Evolutionary conservation across 257 asterid genomes (phyloP), one percentile per base, ranked within the genome.

Genomic region (Galeopsis tetrahit): DNA sequence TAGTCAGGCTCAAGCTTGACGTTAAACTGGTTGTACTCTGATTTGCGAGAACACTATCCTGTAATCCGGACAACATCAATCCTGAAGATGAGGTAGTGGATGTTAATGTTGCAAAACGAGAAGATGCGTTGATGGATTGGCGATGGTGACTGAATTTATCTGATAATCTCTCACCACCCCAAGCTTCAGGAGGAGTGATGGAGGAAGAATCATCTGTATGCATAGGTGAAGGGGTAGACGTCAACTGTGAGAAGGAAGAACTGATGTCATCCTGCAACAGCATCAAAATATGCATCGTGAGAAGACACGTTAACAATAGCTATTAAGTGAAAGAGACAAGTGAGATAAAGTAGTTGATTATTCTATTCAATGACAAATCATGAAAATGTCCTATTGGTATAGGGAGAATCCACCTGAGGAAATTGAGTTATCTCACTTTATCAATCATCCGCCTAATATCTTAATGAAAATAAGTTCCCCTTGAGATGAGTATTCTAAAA

Each of bases 151-250:
- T 74, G 34, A 82, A 80, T 81, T 88, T 95, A 57, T 92, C 98
- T 51, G 94, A 75, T 61, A 94, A 67, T 82, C 86, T 82, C 77
- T 88, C 96, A 36, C 97, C 93, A 52, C 97, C 97, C 99, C 97
- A 95, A 77, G 93, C 96, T 88, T 95, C 96, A 4, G 96, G 96
- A 46, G 98, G 99, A 72, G 97, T 88, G 43, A 88, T 75, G 72
- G 95, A 85, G 78, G 97, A 82, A 75, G 87, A 70, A 75, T 86
- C 94, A 66, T 82, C 87, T 13, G 83, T 42, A 44, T 64, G 79
- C 59, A 88, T 78, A 78, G 94, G 77, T 80, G 82, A 70, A 63
- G 88, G 88, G 33, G 82, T 80, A 34, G 94, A 62, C 79, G 86
- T 63, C 81, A 84, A 76, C 77, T 86, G 97, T 46, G 93, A 44